A percentile compares a stretch with the other conserved stretches of the same genome.
These are phyloP conservation scores for Jamesozyma hellenica DNA, from an alignment of 805 yeast genomes.

Conservation along the genomic window DNA sequence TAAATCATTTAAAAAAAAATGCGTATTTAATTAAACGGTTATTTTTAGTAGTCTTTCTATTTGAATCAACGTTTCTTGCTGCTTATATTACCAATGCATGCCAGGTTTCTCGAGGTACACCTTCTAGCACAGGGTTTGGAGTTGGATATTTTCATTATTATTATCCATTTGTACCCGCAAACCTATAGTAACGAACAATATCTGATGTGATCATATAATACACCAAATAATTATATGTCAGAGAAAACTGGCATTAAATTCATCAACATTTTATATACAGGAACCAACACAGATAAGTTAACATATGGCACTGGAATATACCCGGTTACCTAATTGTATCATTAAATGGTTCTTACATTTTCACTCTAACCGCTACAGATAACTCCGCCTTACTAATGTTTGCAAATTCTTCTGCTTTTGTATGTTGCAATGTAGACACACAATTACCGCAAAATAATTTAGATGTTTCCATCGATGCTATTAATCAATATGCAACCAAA, in stretches of 20 bases:
- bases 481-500: background rate
- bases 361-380: conserved; percentile 21
- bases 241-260: background rate
- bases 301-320: conserved; percentile 19
- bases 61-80: too few species aligned
- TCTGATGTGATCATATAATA: background rate
- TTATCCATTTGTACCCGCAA: background rate
- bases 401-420: conserved; percentile 27
- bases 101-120: background rate
- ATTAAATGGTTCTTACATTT: conserved; percentile 24
- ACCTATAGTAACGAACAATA: background rate
- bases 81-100: background rate
- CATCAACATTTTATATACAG: background rate
- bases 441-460: background rate
- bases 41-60: too few species aligned
- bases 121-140: background rate
- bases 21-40: too few species aligned
- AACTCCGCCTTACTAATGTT: conserved; percentile 20
- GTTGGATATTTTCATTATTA: background rate
- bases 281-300: background rate
- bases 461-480: background rate
- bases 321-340: conserved; percentile 25
- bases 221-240: background rate
- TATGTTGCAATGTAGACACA: background rate
- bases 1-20: too few species aligned